These are phyloP conservation scores for Nepenthes gracilis DNA, from an alignment of 148 eudicot genomes.

Conservation along the genomic window DNA sequence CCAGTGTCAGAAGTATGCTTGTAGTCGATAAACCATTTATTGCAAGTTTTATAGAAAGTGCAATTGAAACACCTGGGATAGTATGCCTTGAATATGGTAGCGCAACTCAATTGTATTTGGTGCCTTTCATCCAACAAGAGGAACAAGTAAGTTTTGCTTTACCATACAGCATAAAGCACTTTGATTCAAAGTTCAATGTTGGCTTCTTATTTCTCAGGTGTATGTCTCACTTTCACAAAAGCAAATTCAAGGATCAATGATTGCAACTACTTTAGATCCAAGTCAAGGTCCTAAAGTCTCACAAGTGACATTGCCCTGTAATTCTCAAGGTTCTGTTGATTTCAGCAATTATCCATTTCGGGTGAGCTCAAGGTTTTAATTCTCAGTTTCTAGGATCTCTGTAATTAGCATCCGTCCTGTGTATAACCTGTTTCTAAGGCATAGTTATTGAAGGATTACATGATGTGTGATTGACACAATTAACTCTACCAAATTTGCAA, in stretches of 20 bases:
- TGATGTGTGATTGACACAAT: no score
- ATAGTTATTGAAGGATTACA: no score
- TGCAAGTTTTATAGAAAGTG: constrained; percentile 34
- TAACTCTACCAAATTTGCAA: no score
- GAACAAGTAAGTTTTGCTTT: constrained; percentile 53
- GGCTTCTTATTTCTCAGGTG: constrained; percentile 37
- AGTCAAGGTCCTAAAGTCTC: constrained; percentile 67
- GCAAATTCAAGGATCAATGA: constrained; percentile 57
- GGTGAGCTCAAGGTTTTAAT: constrained; percentile 31
- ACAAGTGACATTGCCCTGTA: constrained; percentile 86
- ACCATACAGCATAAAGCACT: background rate
- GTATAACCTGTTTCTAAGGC: no score
- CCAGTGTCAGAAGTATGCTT: constrained; percentile 91
- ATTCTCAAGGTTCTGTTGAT: constrained; percentile 86
- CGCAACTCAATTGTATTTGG: constrained; percentile 77
- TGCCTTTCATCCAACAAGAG: constrained; percentile 68
- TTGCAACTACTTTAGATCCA: constrained; percentile 31
- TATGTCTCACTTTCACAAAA: constrained; percentile 64
- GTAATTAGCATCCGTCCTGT: no score
- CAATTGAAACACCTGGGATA: constrained; percentile 25
- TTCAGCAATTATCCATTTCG: constrained; percentile 79
- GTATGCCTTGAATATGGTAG: constrained; percentile 93
- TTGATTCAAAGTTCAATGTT: constrained; percentile 2
- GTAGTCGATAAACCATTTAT: constrained; percentile 83
- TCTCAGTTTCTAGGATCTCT: background rate